A percentile compares a stretch with the other conserved stretches of the same genome.
phyloP scores from a whole-genome alignment of 768 basidiomycete genomes.

The Terana coerulea region DNA sequence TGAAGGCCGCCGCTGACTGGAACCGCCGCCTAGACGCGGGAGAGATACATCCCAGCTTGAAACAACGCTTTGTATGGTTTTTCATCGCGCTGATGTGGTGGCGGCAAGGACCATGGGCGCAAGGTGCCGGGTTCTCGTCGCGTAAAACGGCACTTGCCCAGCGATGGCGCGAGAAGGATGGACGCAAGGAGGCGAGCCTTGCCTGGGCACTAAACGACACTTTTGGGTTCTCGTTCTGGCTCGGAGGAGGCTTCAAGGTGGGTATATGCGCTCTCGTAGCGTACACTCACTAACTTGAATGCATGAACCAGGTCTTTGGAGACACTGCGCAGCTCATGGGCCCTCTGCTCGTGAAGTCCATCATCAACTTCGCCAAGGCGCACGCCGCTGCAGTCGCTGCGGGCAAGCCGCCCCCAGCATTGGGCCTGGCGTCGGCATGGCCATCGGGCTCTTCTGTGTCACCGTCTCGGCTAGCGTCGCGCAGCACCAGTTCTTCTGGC shows the following conservation, averaged over 20 bases:
- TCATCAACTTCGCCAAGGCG: slow-evolving; percentile 58
- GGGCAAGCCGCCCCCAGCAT: slow-evolving; percentile 31
- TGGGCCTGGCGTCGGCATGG: slow-evolving; percentile 58
- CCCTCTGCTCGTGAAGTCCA: slow-evolving; percentile 55
- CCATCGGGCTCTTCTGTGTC: slow-evolving; percentile 46
- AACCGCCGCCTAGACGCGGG: slow-evolving; percentile 47
- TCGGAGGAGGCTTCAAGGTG: slow-evolving; percentile 57
- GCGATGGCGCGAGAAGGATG: slow-evolving; percentile 43
- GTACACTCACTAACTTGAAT: background rate
- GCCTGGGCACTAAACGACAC: slow-evolving; percentile 60
- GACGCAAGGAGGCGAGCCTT: slow-evolving; percentile 46
- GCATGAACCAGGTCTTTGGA: slow-evolving; percentile 45
- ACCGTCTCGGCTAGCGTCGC: slow-evolving; percentile 51
- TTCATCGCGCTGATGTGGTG: slow-evolving; percentile 20
- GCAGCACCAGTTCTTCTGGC: slow-evolving; percentile 74
- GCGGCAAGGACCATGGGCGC: background rate
- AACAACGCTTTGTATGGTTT: slow-evolving; percentile 39
- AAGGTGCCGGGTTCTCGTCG: slow-evolving; percentile 17
- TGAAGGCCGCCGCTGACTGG: slow-evolving; percentile 49
- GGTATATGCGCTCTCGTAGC: background rate
- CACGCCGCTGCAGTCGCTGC: slow-evolving; percentile 39
- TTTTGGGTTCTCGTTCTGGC: slow-evolving; percentile 58
- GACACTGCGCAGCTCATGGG: slow-evolving; percentile 62
- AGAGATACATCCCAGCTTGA: slow-evolving; percentile 37
- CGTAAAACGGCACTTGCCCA: slow-evolving; percentile 31